Evolutionary conservation across 768 basidiomycete species (phyloP).

Genomic region (Rhodosporidiobolus odoratus): DNA sequence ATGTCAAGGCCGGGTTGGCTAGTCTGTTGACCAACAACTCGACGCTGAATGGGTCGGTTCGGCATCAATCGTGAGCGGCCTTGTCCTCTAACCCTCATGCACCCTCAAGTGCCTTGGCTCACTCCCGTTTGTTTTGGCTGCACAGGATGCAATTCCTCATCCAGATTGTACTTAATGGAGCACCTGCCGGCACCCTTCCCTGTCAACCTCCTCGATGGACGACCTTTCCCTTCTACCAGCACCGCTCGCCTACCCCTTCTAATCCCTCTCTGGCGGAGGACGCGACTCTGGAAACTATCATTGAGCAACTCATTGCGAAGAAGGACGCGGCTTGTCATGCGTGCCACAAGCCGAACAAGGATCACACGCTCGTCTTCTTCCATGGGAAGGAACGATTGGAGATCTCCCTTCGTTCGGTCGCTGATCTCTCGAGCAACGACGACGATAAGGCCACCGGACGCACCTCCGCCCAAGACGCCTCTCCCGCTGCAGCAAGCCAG

Average conservation of each 20-base stretch:
- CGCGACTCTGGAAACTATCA: constrained; percentile 2
- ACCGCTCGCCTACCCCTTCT: neutral
- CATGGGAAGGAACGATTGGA: constrained; percentile 15
- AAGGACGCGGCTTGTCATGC: neutral
- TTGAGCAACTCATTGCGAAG: constrained; percentile 5
- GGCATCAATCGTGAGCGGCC: constrained; percentile 24
- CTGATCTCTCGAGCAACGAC: neutral
- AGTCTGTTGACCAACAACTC: constrained; percentile 36
- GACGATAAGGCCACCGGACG: too few relatives aligned
- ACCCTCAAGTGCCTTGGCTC: neutral
- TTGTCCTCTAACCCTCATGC: neutral
- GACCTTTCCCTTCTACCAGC: constrained; percentile 13
- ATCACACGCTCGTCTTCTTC: constrained; percentile 14
- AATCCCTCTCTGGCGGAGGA: neutral
- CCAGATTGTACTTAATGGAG: constrained; percentile 5
- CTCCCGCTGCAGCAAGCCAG: too few relatives aligned
- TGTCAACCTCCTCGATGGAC: constrained; percentile 33
- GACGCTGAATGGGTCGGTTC: constrained; percentile 20
- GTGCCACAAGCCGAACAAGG: constrained; percentile 1
- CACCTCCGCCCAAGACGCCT: too few relatives aligned
- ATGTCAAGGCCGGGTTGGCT: constrained; percentile 23
- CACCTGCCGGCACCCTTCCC: neutral
- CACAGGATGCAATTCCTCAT: constrained; percentile 35
- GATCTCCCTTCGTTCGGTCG: constrained; percentile 5
- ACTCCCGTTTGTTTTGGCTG: too few relatives aligned